These are phyloP conservation scores for Fraxinus dipetala DNA, from an alignment of 305 asterid species.

Conservation along the genomic window DNA sequence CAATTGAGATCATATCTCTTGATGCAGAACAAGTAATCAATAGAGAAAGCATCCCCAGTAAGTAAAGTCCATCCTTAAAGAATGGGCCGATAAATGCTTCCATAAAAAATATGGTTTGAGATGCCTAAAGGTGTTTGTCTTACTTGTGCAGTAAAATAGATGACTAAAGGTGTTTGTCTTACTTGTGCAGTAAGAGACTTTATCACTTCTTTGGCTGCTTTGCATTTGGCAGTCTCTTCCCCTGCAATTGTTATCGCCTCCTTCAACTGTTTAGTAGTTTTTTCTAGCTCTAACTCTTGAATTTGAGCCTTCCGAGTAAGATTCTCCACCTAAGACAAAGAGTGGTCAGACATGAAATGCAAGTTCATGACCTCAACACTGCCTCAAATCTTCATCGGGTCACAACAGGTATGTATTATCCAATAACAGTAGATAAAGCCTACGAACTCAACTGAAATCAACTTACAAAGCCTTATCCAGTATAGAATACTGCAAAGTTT, in stretches of 20 bases:
- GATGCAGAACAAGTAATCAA: background rate
- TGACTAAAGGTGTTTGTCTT: constrained; percentile 4
- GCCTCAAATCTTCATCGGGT: constrained; percentile 13
- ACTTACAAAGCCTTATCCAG: constrained; percentile 17
- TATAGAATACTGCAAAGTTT: constrained; percentile 14
- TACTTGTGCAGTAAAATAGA: background rate
- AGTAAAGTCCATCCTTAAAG: background rate
- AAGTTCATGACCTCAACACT: constrained; percentile 19
- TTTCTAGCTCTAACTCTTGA: constrained; percentile 81
- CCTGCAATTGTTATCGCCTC: constrained; percentile 78
- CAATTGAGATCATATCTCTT: constrained; percentile 4
- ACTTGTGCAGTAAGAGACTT: constrained; percentile 75
- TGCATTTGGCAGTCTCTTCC: constrained; percentile 82
- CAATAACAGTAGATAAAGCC: constrained; percentile 13
- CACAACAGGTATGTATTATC: constrained; percentile 10
- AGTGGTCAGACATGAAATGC: constrained; percentile 19
- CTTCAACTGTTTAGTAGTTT: constrained; percentile 71
- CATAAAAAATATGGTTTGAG: constrained; percentile 2
- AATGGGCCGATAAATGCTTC: background rate
- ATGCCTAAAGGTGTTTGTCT: constrained; percentile 3
- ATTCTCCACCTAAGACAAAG: constrained; percentile 57
- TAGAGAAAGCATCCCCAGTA: constrained; percentile 3
- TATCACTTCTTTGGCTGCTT: constrained; percentile 91
- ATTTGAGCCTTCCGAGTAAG: constrained; percentile 68
- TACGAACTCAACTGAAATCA: constrained; percentile 6